Evolutionary conservation across 208 protist species (phyloP), one percentile per base, ranked within the genome.

Genomic region (Wallacemonas rigidus): DNA sequence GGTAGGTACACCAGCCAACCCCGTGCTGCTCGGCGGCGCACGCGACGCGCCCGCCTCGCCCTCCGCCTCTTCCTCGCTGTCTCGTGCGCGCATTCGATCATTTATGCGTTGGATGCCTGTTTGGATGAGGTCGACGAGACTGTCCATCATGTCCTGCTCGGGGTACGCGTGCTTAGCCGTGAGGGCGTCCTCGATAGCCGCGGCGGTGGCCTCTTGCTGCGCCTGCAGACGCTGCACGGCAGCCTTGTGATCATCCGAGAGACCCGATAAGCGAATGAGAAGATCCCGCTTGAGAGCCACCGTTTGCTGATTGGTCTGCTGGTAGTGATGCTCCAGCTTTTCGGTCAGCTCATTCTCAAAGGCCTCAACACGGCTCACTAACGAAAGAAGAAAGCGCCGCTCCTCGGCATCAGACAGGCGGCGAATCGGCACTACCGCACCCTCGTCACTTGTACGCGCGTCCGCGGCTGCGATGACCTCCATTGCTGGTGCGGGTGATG

Each of bases 61-160:
- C 43, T 54, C 68, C 35, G 35, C 54, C 14, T 47, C 26, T 26
- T 26, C 60, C 5, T 35, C 67, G 14, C 39, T 50, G 55, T 62
- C 54, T 35, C 45, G n/a, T 40, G 26, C 0, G 8, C 39, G 26
- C 54, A 93, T 63, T 39, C 79, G 74, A 36, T 67, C 62, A n/a
- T 83, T 74, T 47, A 91, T 82, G 3, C 76, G 74, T 50, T 68
- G 67, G 74, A 94, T 81, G 3, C 89, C 85, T 36, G 76, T 80
- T 51, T 92, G 67, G 63, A 94, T 92, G 38, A 91, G 76, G 15
- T 82, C 44, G 55, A 85, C 74, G 8, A 93, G 81, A 54, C 85
- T 73, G 39, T 79, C 77, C 50, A 71, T 72, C 67, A 85, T 81
- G 39, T 73, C 73, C 35, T 80, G 74, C 45, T 68, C 76, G 15